phyloP scores from a whole-genome alignment of 2,329 filamentous ascomycete genomes.

The Diplodia mutila region DNA sequence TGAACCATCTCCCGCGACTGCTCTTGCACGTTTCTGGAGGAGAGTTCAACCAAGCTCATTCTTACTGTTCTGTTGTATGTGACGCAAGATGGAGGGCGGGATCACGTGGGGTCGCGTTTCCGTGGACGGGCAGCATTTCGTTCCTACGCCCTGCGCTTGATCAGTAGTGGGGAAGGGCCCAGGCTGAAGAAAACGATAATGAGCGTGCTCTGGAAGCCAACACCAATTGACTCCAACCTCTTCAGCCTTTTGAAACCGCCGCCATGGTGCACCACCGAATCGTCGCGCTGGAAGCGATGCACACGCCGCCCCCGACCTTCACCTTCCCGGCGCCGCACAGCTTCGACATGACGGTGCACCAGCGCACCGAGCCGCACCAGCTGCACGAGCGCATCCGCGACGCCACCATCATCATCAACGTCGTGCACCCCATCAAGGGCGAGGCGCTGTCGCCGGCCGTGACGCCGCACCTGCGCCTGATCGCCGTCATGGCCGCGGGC shows the following conservation, averaged over 20 bases:
- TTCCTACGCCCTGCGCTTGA: conserved; percentile 3
- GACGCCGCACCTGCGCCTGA: conserved; percentile 49
- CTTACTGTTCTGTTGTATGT: neutral
- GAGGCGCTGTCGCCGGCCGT: conserved; percentile 42
- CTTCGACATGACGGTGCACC: conserved; percentile 47
- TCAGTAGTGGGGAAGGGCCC: neutral
- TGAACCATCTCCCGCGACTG: too few species aligned
- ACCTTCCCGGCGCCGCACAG: conserved; percentile 42
- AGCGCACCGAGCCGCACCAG: conserved; percentile 39
- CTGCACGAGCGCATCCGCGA: conserved; percentile 49
- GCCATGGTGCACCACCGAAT: conserved; percentile 47
- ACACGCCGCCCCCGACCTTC: conserved; percentile 48
- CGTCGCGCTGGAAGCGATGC: conserved; percentile 50
- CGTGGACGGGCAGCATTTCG: neutral
- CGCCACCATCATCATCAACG: conserved; percentile 53
- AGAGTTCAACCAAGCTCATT: too few species aligned
- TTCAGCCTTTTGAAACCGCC: neutral
- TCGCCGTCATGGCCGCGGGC: conserved; percentile 53
- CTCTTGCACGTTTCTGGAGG: too few species aligned
- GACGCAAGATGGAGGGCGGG: neutral
- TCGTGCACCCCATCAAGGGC: conserved; percentile 47
- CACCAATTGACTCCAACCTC: neutral
- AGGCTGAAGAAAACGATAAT: neutral
- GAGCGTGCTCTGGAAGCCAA: neutral
- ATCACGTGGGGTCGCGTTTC: neutral